Conservation (phyloP, 2,329 filamentous ascomycete genomes). For the Pseudocercospora pini-densiflorae region DNA sequence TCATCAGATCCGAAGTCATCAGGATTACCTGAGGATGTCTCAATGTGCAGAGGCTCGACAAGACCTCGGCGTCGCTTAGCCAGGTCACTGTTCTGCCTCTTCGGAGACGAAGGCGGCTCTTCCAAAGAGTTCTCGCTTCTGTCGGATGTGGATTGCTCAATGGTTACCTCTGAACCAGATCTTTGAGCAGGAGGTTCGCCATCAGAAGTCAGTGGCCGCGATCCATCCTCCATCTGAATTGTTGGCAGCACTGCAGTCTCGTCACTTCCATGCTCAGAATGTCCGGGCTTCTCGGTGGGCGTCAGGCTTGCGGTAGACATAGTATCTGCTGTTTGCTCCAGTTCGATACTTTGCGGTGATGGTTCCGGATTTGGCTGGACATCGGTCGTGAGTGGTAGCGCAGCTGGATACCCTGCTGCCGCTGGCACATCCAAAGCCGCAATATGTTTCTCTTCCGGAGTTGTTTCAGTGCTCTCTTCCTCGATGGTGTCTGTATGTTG, state of each 20-base stretch:
- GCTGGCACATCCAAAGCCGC: not conserved
- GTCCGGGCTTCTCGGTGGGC: slow-evolving; percentile 18
- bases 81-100: slow-evolving; percentile 30
- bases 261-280: slow-evolving; percentile 15
- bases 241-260: slow-evolving; percentile 12
- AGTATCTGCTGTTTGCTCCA: slow-evolving; percentile 12
- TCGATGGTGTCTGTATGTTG: slow-evolving; percentile 21
- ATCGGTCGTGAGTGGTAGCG: not conserved
- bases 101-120: slow-evolving; percentile 1
- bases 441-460: not conserved
- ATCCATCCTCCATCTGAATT: slow-evolving; percentile 30
- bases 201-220: slow-evolving; percentile 22
- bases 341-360: not conserved
- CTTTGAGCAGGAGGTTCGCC: not conserved
- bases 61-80: slow-evolving; percentile 46
- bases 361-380: not conserved
- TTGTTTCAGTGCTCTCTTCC: not conserved
- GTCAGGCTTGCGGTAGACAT: slow-evolving; percentile 21
- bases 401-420: not conserved
- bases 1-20: slow-evolving; percentile 71
- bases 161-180: not conserved
- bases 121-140: not conserved
- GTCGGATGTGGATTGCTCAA: not conserved
- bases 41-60: slow-evolving; percentile 46
- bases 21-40: slow-evolving; percentile 46